phyloP scores from a whole-genome alignment of 2,329 filamentous ascomycete genomes.

The Emergomyces orientalis region DNA sequence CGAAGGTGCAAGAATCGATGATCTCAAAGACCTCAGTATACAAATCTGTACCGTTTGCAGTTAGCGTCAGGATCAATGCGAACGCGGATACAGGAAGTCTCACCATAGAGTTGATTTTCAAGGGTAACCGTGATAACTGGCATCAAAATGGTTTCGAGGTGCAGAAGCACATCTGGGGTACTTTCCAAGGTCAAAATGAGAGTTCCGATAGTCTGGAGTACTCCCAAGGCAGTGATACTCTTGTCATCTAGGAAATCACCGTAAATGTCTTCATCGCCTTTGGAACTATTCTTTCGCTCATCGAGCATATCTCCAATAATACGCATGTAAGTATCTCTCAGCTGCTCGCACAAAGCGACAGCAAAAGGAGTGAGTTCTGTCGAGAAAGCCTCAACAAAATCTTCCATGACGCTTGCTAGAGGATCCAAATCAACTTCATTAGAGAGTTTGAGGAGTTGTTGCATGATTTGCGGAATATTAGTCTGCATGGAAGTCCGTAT shows the following conservation, averaged over 20 bases:
- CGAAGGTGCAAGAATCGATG: slow-evolving; percentile 97
- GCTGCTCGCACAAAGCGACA: slow-evolving; percentile 87
- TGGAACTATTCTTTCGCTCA: slow-evolving; percentile 60
- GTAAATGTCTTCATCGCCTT: slow-evolving; percentile 67
- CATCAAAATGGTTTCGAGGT: slow-evolving; percentile 93
- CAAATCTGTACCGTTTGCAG: slow-evolving; percentile 49
- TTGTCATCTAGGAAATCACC: slow-evolving; percentile 95
- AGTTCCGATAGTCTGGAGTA: slow-evolving; percentile 94
- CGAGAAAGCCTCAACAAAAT: slow-evolving; percentile 98
- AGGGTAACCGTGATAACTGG: slow-evolving; percentile 92
- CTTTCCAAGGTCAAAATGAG: slow-evolving; percentile 94
- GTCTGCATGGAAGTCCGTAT: slow-evolving; percentile 94
- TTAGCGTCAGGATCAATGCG: slow-evolving; percentile 14
- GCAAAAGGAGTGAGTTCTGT: slow-evolving; percentile 93
- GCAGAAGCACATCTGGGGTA: slow-evolving; percentile 86
- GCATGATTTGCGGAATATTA: slow-evolving; percentile 98
- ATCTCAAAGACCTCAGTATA: slow-evolving; percentile 99
- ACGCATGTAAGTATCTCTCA: slow-evolving; percentile 89
- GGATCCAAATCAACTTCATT: slow-evolving; percentile 98
- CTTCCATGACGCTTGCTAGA: slow-evolving; percentile 97
- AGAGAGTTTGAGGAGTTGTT: slow-evolving; percentile 89
- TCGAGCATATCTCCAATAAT: slow-evolving; percentile 88
- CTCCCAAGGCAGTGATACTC: slow-evolving; percentile 92
- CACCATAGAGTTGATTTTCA: slow-evolving; percentile 93
- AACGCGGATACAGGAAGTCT: slow-evolving; percentile 15